Conservation (phyloP, 345 rosid genomes). For the Pelargonium nanum region DNA sequence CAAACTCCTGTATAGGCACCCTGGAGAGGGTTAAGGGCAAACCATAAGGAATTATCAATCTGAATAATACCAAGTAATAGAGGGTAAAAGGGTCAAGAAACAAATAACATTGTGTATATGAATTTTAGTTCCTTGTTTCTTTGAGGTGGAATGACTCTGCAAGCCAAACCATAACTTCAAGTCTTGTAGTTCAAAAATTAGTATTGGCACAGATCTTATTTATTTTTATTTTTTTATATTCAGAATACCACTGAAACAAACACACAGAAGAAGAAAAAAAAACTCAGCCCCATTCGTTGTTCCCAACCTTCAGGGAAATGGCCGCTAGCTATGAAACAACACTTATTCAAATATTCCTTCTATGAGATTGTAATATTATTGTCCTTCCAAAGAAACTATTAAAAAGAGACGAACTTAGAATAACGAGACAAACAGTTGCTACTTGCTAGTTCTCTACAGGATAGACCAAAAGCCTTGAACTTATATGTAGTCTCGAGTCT, state of each 20-base stretch:
- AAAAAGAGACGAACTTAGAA: no score
- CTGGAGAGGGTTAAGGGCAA: slow-evolving; percentile 24
- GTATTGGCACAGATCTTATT: neutral
- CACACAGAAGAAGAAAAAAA: neutral
- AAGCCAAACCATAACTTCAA: neutral
- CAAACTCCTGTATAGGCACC: slow-evolving; percentile 90
- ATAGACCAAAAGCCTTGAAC: no score
- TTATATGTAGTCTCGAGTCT: no score
- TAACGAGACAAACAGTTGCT: no score
- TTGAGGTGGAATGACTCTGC: neutral
- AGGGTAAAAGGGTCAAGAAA: no score
- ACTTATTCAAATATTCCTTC: neutral
- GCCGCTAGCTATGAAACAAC: neutral
- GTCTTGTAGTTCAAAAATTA: neutral
- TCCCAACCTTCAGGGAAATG: neutral
- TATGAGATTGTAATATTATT: neutral
- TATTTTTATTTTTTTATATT: no score
- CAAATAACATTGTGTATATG: no score
- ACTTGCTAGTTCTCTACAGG: no score
- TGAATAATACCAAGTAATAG: neutral
- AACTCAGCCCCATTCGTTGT: neutral
- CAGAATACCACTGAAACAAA: neutral
- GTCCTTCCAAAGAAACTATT: neutral
- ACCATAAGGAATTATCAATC: neutral
- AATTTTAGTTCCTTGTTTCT: no score